Evolutionary conservation across 2,329 filamentous ascomycete genomes (phyloP).

Genomic region (Xylaria digitata): DNA sequence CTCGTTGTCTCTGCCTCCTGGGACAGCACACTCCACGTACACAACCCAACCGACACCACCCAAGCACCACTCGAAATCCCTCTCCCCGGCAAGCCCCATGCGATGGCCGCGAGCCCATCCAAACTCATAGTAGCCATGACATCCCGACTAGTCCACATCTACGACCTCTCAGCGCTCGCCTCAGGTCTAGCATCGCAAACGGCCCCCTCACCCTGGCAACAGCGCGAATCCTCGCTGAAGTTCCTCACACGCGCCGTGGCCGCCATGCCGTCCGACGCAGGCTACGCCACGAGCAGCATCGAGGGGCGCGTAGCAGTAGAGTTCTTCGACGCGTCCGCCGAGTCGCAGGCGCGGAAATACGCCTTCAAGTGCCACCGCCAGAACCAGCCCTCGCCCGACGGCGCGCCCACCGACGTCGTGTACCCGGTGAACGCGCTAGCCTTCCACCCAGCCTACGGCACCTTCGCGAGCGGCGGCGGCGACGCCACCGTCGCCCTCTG

Average conservation of each 20-base stretch:
- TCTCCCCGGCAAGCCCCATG: conserved; percentile 89
- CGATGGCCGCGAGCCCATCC: conserved; percentile 78
- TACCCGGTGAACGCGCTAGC: conserved; percentile 91
- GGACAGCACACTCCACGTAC: conserved; percentile 90
- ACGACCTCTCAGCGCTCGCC: conserved; percentile 80
- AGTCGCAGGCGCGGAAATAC: conserved; percentile 93
- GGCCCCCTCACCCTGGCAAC: conserved; percentile 79
- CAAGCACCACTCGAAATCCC: conserved; percentile 71
- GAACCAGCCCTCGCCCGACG: conserved; percentile 68
- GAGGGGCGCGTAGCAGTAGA: conserved; percentile 96
- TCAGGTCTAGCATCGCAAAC: conserved; percentile 64
- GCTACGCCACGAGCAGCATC: conserved; percentile 92
- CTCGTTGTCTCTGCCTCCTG: conserved; percentile 91
- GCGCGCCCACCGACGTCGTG: conserved; percentile 78
- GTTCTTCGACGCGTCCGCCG: conserved; percentile 91
- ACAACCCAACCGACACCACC: conserved; percentile 68
- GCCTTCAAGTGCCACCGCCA: conserved; percentile 99
- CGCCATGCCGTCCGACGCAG: conserved; percentile 96
- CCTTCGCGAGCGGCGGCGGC: conserved; percentile 89
- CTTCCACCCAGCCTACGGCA: conserved; percentile 85
- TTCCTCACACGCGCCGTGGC: conserved; percentile 94
- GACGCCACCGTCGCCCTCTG: conserved; percentile 93
- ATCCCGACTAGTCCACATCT: conserved; percentile 91
- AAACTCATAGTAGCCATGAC: conserved; percentile 97
- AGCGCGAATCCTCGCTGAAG: conserved; percentile 91